Percentiles rank a stretch among this genome's conserved stretches.
These are phyloP conservation scores for Coleophoma eucalyptorum DNA, from an alignment of 2,329 filamentous ascomycete genomes.

Conservation along the genomic window DNA sequence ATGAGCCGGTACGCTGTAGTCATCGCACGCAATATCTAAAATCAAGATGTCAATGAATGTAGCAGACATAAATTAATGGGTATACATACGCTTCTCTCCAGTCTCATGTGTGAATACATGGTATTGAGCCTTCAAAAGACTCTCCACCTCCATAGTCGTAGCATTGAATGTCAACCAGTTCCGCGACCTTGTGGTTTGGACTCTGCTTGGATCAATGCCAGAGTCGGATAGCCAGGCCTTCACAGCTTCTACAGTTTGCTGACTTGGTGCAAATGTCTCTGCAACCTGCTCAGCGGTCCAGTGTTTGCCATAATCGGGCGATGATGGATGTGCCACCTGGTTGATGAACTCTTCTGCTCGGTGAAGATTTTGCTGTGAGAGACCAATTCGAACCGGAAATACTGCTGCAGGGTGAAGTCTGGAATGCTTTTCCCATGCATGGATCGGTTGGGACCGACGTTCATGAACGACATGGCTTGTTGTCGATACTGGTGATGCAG, in stretches of 20 bases:
- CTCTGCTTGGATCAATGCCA: constrained; percentile 43
- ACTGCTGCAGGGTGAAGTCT: constrained; percentile 14
- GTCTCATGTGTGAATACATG: constrained; percentile 49
- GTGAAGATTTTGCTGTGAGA: constrained; percentile 42
- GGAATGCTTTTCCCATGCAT: constrained; percentile 15
- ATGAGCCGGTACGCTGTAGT: constrained; percentile 24
- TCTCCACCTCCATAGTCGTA: constrained; percentile 37
- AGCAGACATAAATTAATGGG: too few species aligned
- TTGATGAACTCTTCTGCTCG: constrained; percentile 38
- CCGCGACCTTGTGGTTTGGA: constrained; percentile 37
- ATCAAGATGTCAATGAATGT: too few species aligned
- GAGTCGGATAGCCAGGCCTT: constrained; percentile 48
- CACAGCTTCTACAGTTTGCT: constrained; percentile 44
- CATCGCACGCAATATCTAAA: constrained; percentile 23
- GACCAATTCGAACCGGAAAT: constrained; percentile 32
- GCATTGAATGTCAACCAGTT: constrained; percentile 29
- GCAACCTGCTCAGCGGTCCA: constrained; percentile 39
- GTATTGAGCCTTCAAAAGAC: constrained; percentile 48
- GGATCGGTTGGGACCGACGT: constrained; percentile 13
- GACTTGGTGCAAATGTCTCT: constrained; percentile 36
- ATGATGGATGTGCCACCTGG: constrained; percentile 39
- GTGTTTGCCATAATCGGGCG: constrained; percentile 41
- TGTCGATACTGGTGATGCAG: constrained; percentile 16
- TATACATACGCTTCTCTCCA: constrained; percentile 27
- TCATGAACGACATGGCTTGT: constrained; percentile 22